phyloP scores from a whole-genome alignment of 208 protist genomes.

The Acanthamoeba healyi region DNA sequence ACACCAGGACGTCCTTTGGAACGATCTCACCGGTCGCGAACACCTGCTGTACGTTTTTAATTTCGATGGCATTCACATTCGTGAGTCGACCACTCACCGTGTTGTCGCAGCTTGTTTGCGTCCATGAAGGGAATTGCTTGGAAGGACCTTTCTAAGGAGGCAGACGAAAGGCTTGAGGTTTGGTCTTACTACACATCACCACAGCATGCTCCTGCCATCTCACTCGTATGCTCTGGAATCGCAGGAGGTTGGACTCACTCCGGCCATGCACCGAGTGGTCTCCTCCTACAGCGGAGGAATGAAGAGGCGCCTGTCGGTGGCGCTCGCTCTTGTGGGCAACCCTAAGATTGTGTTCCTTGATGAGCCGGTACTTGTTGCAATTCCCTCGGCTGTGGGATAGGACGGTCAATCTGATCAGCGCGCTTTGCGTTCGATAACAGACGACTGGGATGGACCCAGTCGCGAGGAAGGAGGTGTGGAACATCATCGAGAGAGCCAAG shows the following conservation, averaged over 20 bases:
- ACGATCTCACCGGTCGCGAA: constrained; percentile 73
- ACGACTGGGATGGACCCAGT: constrained; percentile 76
- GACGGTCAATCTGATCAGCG: no score
- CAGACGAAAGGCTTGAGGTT: no score
- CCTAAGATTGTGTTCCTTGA: constrained; percentile 84
- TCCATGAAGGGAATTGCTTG: constrained; percentile 34
- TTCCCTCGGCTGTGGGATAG: background rate
- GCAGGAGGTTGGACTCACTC: constrained; percentile 12
- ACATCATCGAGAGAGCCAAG: constrained; percentile 76
- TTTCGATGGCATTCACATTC: constrained; percentile 67
- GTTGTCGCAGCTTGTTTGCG: no score
- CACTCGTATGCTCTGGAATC: background rate
- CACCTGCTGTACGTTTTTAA: constrained; percentile 76
- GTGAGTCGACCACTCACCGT: background rate
- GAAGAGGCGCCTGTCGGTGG: constrained; percentile 79
- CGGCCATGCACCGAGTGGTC: no score
- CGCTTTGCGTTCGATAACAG: constrained; percentile 75
- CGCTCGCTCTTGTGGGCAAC: constrained; percentile 79
- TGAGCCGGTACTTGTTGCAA: background rate
- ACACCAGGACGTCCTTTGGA: constrained; percentile 78
- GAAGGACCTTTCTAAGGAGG: no score
- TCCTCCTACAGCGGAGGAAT: no score
- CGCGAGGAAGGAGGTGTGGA: constrained; percentile 72
- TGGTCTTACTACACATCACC: no score
- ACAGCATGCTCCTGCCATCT: no score